Conservation (phyloP, 495 filamentous ascomycete species). For the Entonaema liquescens region DNA sequence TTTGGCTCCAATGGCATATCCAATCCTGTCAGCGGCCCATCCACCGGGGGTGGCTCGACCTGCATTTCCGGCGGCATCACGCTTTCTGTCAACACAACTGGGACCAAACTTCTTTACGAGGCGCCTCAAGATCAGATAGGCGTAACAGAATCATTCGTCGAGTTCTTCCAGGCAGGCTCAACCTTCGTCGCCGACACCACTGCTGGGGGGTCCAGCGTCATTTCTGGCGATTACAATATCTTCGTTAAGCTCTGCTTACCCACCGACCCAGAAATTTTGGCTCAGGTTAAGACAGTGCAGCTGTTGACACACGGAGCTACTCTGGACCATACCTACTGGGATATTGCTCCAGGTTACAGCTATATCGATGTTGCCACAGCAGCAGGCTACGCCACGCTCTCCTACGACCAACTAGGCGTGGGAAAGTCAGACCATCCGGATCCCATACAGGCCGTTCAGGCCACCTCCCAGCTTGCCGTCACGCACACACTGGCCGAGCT, state of each 20-base stretch:
- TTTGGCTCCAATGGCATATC: conserved; percentile 14
- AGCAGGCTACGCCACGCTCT: conserved; percentile 52
- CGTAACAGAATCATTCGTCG: too few species aligned
- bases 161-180: too few species aligned
- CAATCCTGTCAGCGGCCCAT: conserved; percentile 13
- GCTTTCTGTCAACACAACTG: conserved; percentile 11
- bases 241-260: too few species aligned
- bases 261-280: background rate
- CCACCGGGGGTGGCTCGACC: conserved; percentile 13
- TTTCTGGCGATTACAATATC: too few species aligned
- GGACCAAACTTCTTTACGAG: background rate
- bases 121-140: too few species aligned
- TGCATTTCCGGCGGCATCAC: conserved; percentile 8
- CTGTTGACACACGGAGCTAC: conserved; percentile 46
- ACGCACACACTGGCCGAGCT: conserved; percentile 46
- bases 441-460: conserved; percentile 49
- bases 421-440: conserved; percentile 51
- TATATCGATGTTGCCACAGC: conserved; percentile 49
- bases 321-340: conserved; percentile 45
- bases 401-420: conserved; percentile 54
- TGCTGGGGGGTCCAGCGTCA: too few species aligned
- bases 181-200: too few species aligned
- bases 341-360: conserved; percentile 44
- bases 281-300: conserved; percentile 38
- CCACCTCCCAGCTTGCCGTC: conserved; percentile 50